A percentile compares a stretch with the other conserved stretches of the same genome.
These are phyloP conservation scores for Pyrenophora teres DNA, from an alignment of 2,329 filamentous ascomycete species.

Conservation along the genomic window DNA sequence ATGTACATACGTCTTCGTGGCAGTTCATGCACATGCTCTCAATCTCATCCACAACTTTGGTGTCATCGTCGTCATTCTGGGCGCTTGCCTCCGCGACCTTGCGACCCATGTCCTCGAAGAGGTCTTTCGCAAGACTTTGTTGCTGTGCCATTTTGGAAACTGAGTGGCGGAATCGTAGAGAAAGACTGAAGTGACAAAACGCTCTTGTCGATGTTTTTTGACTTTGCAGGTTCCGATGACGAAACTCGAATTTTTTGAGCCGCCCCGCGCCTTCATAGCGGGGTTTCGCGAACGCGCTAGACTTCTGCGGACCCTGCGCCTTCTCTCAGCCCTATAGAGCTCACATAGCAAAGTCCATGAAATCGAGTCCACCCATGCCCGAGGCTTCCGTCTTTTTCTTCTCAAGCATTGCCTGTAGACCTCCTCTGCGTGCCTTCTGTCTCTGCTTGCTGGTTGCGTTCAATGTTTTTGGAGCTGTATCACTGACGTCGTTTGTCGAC, in stretches of 20 bases:
- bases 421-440: constrained; percentile 60
- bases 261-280: constrained; percentile 39
- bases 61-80: constrained; percentile 44
- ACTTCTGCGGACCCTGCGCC: constrained; percentile 26
- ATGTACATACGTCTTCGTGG: constrained; percentile 51
- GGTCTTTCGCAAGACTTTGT: constrained; percentile 51
- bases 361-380: constrained; percentile 49
- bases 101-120: constrained; percentile 59
- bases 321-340: constrained; percentile 34
- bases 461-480: constrained; percentile 40
- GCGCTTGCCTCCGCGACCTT: constrained; percentile 52
- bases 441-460: constrained; percentile 59
- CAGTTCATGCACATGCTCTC: constrained; percentile 62
- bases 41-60: constrained; percentile 58
- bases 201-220: not conserved
- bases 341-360: constrained; percentile 60
- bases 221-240: constrained; percentile 20
- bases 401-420: constrained; percentile 54
- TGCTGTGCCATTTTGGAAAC: constrained; percentile 40
- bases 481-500: constrained; percentile 14
- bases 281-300: constrained; percentile 20
- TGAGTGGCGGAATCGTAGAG: not conserved
- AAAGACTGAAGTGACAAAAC: not conserved
- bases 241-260: constrained; percentile 40
- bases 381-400: constrained; percentile 48